phyloP scores from a whole-genome alignment of 768 basidiomycete species.

The Amanita exitialis region DNA sequence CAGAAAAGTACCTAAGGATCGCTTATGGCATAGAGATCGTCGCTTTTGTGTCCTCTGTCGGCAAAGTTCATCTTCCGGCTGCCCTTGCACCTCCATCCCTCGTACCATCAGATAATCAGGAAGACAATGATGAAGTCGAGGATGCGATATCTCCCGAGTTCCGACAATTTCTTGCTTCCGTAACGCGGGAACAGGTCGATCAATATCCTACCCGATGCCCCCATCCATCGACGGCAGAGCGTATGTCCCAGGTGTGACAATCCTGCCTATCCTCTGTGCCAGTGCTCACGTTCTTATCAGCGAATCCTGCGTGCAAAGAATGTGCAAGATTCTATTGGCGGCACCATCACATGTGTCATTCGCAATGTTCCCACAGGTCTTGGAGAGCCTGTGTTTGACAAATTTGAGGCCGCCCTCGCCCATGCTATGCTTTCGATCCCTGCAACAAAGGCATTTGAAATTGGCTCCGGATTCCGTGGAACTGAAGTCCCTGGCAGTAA shows the following conservation, averaged over 20 bases:
- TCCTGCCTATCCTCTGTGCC: neutral
- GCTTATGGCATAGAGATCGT: slow-evolving; percentile 91
- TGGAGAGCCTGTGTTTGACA: slow-evolving; percentile 97
- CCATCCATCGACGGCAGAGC: slow-evolving; percentile 77
- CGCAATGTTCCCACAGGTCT: slow-evolving; percentile 84
- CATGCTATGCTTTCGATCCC: slow-evolving; percentile 99
- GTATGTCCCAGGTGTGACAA: slow-evolving; percentile 71
- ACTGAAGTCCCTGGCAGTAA: slow-evolving; percentile 87
- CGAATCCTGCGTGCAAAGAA: slow-evolving; percentile 92
- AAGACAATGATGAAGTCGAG: slow-evolving; percentile 51
- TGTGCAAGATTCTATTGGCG: slow-evolving; percentile 88
- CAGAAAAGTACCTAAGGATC: slow-evolving; percentile 85
- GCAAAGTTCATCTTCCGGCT: slow-evolving; percentile 78
- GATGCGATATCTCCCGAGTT: slow-evolving; percentile 83
- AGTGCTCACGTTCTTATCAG: slow-evolving; percentile 24
- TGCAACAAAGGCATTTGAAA: slow-evolving; percentile 96
- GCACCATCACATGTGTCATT: slow-evolving; percentile 96
- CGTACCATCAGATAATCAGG: slow-evolving; percentile 24
- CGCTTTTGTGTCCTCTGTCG: slow-evolving; percentile 94
- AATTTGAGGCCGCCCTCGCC: slow-evolving; percentile 89
- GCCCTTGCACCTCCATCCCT: slow-evolving; percentile 28
- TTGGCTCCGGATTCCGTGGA: slow-evolving; percentile 94
- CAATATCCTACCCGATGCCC: slow-evolving; percentile 83
- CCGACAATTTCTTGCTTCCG: slow-evolving; percentile 60
- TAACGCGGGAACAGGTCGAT: slow-evolving; percentile 87